Evolutionary conservation across 768 basidiomycete species (phyloP).

Genomic region (Glaciozyma martinii): DNA sequence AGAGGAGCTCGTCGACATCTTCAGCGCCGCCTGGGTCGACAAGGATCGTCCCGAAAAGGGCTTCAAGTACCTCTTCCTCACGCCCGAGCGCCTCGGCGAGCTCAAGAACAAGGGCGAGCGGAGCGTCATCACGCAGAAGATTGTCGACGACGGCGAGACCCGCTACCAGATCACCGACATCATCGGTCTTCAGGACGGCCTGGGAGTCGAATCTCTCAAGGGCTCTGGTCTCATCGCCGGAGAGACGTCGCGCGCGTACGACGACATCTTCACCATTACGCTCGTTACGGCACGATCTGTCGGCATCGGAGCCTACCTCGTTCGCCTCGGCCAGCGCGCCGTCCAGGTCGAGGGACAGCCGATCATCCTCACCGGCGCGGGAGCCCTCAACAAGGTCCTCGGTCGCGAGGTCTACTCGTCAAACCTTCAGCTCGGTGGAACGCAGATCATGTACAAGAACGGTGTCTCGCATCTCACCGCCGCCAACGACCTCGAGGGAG

Average conservation of each 20-base stretch:
- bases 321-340: constrained; percentile 92
- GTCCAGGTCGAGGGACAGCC: constrained; percentile 99
- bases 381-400: constrained; percentile 94
- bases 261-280: constrained; percentile 99
- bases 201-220: constrained; percentile 90
- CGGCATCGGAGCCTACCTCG: constrained; percentile 97
- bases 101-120: constrained; percentile 74
- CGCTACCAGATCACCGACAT: constrained; percentile 92
- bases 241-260: constrained; percentile 95
- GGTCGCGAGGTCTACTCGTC: constrained; percentile 98
- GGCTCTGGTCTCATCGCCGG: constrained; percentile 98
- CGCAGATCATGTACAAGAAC: constrained; percentile 99
- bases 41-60: constrained; percentile 80
- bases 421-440: constrained; percentile 95
- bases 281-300: constrained; percentile 97
- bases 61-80: constrained; percentile 89
- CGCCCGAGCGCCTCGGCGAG: constrained; percentile 79
- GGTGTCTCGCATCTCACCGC: constrained; percentile 96
- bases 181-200: constrained; percentile 92
- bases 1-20: constrained; percentile 77
- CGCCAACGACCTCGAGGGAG: constrained; percentile 88
- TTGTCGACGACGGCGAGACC: constrained; percentile 74
- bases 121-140: constrained; percentile 69
- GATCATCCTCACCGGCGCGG: constrained; percentile 95
- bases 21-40: constrained; percentile 87